These are phyloP conservation scores for Cyberlindnera xishuangbannaensis DNA, from an alignment of 805 yeast genomes.

Conservation along the genomic window DNA sequence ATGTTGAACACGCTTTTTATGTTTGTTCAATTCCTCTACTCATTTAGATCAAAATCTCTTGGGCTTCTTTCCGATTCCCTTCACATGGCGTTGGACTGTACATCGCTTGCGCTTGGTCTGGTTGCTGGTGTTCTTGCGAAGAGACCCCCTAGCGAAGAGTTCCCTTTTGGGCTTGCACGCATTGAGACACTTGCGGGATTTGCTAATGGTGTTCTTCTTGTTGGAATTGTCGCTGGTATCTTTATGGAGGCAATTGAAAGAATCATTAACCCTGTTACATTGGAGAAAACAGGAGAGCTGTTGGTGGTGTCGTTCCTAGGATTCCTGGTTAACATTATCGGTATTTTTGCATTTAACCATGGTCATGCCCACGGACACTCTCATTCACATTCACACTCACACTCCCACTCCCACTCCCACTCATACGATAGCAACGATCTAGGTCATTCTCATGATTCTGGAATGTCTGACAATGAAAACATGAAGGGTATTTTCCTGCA, in stretches of 20 bases:
- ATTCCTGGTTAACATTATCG: constrained; percentile 80
- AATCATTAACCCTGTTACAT: constrained; percentile 65
- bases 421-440: no score
- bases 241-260: constrained; percentile 83
- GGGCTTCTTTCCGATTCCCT: constrained; percentile 90
- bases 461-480: constrained; percentile 49
- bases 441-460: constrained; percentile 31
- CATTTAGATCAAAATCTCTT: constrained; percentile 86
- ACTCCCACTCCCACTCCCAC: constrained; percentile 41
- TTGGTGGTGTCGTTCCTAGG: constrained; percentile 83
- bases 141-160: constrained; percentile 56
- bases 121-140: constrained; percentile 72
- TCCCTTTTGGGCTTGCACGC: constrained; percentile 80
- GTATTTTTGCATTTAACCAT: constrained; percentile 91
- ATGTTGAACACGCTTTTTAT: constrained; percentile 85
- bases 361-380: constrained; percentile 52
- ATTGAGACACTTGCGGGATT: constrained; percentile 93
- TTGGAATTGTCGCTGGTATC: constrained; percentile 88
- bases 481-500: constrained; percentile 94
- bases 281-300: constrained; percentile 78
- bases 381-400: constrained; percentile 4
- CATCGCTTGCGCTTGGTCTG: constrained; percentile 82
- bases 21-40: constrained; percentile 89
- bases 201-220: constrained; percentile 81
- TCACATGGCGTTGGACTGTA: constrained; percentile 95